A percentile compares a stretch with the other conserved stretches of the same genome.
These are phyloP conservation scores for Tulasnella sp. DNA, from an alignment of 768 basidiomycete genomes.

Conservation along the genomic window DNA sequence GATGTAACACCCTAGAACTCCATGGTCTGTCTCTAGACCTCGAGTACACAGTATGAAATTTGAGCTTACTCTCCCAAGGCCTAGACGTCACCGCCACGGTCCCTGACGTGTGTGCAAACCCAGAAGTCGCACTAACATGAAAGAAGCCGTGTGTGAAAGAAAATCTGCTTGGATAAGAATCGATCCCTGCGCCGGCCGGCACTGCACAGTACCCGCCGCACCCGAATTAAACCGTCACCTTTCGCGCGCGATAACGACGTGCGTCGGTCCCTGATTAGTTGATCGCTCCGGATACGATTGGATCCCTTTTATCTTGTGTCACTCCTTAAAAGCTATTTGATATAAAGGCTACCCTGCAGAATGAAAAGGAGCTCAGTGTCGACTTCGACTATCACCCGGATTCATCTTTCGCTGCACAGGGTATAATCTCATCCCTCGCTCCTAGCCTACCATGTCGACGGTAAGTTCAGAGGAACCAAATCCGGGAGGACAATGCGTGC, in stretches of 20 bases:
- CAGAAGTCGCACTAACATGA: neutral
- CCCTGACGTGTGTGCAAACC: neutral
- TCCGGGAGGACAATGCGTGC: neutral
- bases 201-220: neutral
- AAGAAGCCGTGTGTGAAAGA: neutral
- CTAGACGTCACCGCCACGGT: neutral
- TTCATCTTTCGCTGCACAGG: constrained; percentile 1
- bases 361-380: neutral
- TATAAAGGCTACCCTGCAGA: constrained; percentile 1
- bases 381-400: constrained; percentile 3
- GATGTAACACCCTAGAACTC: neutral
- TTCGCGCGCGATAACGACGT: constrained; percentile 3
- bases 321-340: neutral
- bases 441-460: constrained; percentile 10
- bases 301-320: neutral
- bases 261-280: neutral
- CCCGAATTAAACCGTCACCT: neutral
- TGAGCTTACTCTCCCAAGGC: neutral
- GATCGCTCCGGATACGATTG: neutral
- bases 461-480: neutral
- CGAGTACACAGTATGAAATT: neutral
- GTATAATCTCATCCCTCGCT: neutral
- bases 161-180: neutral
- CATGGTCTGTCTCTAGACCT: neutral
- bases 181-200: neutral